Evolutionary conservation across 768 basidiomycete species (phyloP), one percentile per base, ranked within the genome.

Genomic region (Macrolepiota dolichaula): DNA sequence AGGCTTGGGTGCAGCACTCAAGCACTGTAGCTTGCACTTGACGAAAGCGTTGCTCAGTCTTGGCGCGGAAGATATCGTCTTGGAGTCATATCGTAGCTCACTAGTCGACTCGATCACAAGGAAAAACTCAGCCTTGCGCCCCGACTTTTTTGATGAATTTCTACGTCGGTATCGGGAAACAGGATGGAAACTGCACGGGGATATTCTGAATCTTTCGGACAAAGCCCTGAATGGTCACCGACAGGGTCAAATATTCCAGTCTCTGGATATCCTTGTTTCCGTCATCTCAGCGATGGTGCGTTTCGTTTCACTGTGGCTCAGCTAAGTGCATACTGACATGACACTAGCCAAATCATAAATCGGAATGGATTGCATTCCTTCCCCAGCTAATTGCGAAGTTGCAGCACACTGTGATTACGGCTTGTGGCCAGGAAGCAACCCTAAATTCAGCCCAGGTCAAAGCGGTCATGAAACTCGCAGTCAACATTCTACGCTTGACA

Each of bases 221-320:
- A 83, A 82, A 59, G 83, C 88, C 3, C 81, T 91, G 65, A 97
- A 97, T 68, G 72, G 78, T 1, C 96, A 91, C 70, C 81, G 96
- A 55, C 85, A 83, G 70, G 79, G 79, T 50, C 94, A 96, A 71
- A 85, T 81, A 3, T 86, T 91, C 71, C 83, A 86, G 32, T 80
- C 97, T 27, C 70, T 96, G 15, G 83, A 90, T 56, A 71, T 79
- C 7, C 77, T 97, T 11, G 64, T 91, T 47, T 80, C 74, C 55
- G 83, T 85, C 57, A 71, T 87, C 13, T 77, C 84, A 15, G 70
- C 74, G 1, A 68, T 79, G 57, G 86, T 87, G 62, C 49, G 82
- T 74, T 27, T 51, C 47, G 56, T 38, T 37, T 49, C 42, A 7
- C 52, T 32, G 13, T 25, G 22, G 29, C 38, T 0, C 37, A 27